Conservation (phyloP, 2,329 filamentous ascomycete species). For the Diaporthe helianthi region DNA sequence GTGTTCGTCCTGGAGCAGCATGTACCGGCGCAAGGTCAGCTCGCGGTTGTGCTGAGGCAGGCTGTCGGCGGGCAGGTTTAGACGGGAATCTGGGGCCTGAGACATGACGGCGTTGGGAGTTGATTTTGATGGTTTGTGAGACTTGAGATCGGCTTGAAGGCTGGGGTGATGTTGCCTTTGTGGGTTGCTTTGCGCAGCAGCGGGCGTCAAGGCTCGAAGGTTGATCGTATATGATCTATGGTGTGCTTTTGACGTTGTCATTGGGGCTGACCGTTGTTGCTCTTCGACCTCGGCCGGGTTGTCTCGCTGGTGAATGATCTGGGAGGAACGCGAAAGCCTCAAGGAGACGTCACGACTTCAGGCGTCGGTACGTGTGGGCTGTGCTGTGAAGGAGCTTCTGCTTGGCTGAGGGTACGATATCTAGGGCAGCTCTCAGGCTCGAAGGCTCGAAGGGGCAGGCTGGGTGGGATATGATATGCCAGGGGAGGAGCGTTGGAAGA, state of each 20-base stretch:
- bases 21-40: constrained; percentile 61
- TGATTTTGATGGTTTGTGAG: constrained; percentile 32
- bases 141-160: constrained; percentile 14
- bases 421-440: too few species aligned
- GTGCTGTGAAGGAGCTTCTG: neutral
- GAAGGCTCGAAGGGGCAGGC: too few species aligned
- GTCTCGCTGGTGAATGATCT: neutral
- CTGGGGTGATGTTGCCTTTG: constrained; percentile 1
- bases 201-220: constrained; percentile 28
- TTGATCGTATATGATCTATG: constrained; percentile 35
- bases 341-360: neutral
- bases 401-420: neutral
- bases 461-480: neutral
- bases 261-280: constrained; percentile 23
- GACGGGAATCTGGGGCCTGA: constrained; percentile 3
- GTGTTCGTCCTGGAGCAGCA: constrained; percentile 61
- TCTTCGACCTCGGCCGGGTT: constrained; percentile 14
- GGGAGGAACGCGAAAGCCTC: neutral
- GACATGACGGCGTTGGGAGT: constrained; percentile 33
- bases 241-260: constrained; percentile 33
- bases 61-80: constrained; percentile 26
- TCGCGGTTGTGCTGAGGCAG: constrained; percentile 48
- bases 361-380: neutral
- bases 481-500: neutral
- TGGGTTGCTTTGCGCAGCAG: neutral